These are phyloP conservation scores for Didymella pomorum DNA, from an alignment of 2,329 filamentous ascomycete genomes.

Conservation along the genomic window DNA sequence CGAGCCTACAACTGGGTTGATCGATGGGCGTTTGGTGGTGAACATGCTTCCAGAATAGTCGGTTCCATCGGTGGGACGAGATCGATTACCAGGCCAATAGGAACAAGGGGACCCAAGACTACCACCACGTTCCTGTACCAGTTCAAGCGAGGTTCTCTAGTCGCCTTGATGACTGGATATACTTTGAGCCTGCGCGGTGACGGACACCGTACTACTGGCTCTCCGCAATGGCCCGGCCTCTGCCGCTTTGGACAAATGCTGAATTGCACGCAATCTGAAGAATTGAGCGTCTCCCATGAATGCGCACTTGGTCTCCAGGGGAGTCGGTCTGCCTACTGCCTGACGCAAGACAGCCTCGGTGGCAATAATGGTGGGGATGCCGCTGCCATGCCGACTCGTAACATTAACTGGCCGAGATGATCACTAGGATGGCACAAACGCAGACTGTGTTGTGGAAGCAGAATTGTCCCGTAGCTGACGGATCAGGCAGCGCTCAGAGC, in stretches of 20 bases:
- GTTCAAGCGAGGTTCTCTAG: slow-evolving; percentile 9
- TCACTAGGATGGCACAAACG: slow-evolving; percentile 38
- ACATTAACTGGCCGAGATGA: slow-evolving; percentile 36
- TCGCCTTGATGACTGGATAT: not conserved
- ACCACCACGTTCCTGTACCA: slow-evolving; percentile 4
- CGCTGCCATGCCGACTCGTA: slow-evolving; percentile 35
- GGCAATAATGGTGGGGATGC: slow-evolving; percentile 29
- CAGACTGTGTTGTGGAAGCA: slow-evolving; percentile 30
- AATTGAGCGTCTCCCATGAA: not conserved
- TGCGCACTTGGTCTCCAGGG: not conserved
- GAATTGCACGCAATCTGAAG: not conserved
- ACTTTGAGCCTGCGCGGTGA: not conserved
- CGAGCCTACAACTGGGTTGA: not conserved
- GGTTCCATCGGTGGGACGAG: not conserved
- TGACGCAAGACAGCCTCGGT: slow-evolving; percentile 22
- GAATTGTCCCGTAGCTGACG: slow-evolving; percentile 40
- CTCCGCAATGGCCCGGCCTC: not conserved
- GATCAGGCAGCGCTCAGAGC: slow-evolving; percentile 34
- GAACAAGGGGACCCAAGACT: not conserved
- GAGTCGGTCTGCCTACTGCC: slow-evolving; percentile 8
- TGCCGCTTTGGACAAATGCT: not conserved
- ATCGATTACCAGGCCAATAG: slow-evolving; percentile 5
- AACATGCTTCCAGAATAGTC: slow-evolving; percentile 15
- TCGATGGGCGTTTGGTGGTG: slow-evolving; percentile 2
- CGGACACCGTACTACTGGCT: not conserved